phyloP scores from a whole-genome alignment of 2,329 filamentous ascomycete species.

The Aspergillus intermedius region DNA sequence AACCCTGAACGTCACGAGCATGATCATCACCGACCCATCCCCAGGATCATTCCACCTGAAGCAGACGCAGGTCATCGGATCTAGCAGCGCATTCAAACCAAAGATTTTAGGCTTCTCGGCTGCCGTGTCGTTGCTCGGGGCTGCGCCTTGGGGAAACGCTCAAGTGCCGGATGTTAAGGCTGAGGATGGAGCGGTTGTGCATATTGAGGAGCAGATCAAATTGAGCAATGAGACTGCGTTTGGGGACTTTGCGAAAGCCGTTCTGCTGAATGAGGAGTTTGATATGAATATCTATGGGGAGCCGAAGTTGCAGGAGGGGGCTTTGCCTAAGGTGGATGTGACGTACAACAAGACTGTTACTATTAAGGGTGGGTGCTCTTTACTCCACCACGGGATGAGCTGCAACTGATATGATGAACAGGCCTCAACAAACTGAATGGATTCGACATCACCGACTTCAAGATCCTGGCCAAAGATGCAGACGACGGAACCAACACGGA shows the following conservation, averaged over 20 bases:
- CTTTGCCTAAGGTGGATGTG: slow-evolving; percentile 45
- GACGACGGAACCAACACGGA: slow-evolving; percentile 48
- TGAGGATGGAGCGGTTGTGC: slow-evolving; percentile 35
- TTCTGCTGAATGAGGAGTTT: slow-evolving; percentile 46
- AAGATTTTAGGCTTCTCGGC: slow-evolving; percentile 50
- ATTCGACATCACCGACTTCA: slow-evolving; percentile 45
- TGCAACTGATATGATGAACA: slow-evolving; percentile 21
- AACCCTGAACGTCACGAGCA: slow-evolving; percentile 44
- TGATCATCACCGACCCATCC: slow-evolving; percentile 47
- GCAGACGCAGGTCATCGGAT: slow-evolving; percentile 44
- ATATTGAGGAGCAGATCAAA: slow-evolving; percentile 39
- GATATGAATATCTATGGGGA: slow-evolving; percentile 46
- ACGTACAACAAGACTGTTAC: slow-evolving; percentile 52
- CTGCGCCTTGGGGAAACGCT: slow-evolving; percentile 39
- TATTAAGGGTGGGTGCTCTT: slow-evolving; percentile 46
- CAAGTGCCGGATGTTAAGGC: slow-evolving; percentile 41
- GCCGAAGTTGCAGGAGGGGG: slow-evolving; percentile 46
- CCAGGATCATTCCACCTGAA: slow-evolving; percentile 44
- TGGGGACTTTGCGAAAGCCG: slow-evolving; percentile 43
- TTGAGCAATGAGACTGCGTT: slow-evolving; percentile 44
- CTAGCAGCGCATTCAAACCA: slow-evolving; percentile 48
- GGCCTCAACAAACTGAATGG: slow-evolving; percentile 53
- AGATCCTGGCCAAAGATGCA: slow-evolving; percentile 34
- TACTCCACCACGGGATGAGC: not conserved
- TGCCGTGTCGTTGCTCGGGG: slow-evolving; percentile 42